Conservation (phyloP, 177 flowering plant genomes). For the Tripterygium wilfordii region DNA sequence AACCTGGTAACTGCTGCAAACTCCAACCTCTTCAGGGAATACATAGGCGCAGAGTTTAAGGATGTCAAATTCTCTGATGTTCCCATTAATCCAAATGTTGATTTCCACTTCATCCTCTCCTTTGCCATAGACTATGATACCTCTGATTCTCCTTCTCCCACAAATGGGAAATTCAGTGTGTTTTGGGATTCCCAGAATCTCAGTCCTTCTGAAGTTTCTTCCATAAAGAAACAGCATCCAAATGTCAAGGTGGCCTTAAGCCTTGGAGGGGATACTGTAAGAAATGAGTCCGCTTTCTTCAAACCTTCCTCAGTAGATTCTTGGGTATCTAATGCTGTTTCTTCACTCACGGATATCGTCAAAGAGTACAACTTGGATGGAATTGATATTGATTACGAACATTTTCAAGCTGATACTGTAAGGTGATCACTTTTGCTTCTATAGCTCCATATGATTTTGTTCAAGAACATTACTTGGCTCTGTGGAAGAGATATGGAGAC, state of each 20-base stretch:
- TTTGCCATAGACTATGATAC: too few species aligned
- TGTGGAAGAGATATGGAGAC: conserved; percentile 39
- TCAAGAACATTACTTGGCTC: conserved; percentile 32
- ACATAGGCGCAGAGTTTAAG: conserved; percentile 47
- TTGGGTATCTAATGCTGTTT: conserved; percentile 49
- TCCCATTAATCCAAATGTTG: conserved; percentile 33
- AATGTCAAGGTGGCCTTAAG: conserved; percentile 65
- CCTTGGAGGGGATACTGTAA: conserved; percentile 48
- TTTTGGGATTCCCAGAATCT: too few species aligned
- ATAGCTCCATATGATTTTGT: conserved; percentile 46
- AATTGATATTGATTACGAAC: conserved; percentile 50
- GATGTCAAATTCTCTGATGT: conserved; percentile 41
- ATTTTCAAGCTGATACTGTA: conserved; percentile 28
- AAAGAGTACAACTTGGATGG: conserved; percentile 37
- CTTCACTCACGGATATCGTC: conserved; percentile 43
- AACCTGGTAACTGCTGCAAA: too few species aligned
- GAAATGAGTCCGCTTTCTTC: conserved; percentile 29
- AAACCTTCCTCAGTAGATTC: conserved; percentile 34
- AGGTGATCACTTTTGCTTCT: conserved; percentile 40
- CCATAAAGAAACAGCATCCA: conserved; percentile 30
- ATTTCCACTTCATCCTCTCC: too few species aligned
- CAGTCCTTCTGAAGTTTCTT: conserved; percentile 35
- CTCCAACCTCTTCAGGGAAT: conserved; percentile 36
- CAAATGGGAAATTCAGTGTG: too few species aligned
- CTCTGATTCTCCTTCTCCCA: too few species aligned